These are phyloP conservation scores for Cubamyces lactineus DNA, from an alignment of 768 basidiomycete species.

Conservation along the genomic window DNA sequence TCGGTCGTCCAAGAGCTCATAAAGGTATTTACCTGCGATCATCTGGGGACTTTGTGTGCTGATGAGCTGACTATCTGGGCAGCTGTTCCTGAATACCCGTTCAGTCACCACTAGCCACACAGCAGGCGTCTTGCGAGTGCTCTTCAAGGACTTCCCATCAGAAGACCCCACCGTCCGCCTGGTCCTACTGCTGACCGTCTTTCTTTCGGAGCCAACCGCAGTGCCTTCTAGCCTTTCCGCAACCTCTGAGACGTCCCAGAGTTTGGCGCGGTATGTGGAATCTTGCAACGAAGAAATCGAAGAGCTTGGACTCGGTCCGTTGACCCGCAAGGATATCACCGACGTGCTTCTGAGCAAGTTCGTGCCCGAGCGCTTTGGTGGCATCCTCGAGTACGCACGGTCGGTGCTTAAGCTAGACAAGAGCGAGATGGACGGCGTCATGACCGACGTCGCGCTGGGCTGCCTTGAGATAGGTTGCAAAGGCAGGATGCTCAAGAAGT, in stretches of 20 bases:
- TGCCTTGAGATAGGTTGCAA: conserved; percentile 67
- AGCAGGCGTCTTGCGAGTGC: conserved; percentile 57
- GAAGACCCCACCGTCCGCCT: conserved; percentile 62
- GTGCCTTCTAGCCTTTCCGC: conserved; percentile 27
- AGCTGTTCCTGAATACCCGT: conserved; percentile 75
- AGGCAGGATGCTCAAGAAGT: conserved; percentile 68
- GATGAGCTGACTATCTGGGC: conserved; percentile 2
- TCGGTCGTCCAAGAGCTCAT: conserved; percentile 66
- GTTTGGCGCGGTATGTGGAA: conserved; percentile 15
- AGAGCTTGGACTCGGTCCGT: conserved; percentile 53
- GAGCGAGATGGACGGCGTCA: conserved; percentile 48
- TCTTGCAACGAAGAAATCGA: conserved; percentile 52
- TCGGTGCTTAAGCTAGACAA: conserved; percentile 46
- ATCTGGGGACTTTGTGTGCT: neutral
- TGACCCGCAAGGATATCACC: conserved; percentile 60
- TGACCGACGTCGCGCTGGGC: conserved; percentile 60
- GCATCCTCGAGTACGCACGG: conserved; percentile 55
- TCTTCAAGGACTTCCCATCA: conserved; percentile 71
- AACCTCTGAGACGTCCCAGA: conserved; percentile 30
- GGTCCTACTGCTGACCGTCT: conserved; percentile 74
- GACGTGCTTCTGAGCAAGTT: conserved; percentile 72
- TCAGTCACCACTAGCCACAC: conserved; percentile 57
- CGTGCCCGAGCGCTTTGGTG: conserved; percentile 56
- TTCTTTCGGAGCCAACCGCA: conserved; percentile 41
- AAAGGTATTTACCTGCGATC: conserved; percentile 47